Base-by-base conservation (phyloP, 2,329 filamentous ascomycete species). In the Pseudocercospora cruenta region DNA sequence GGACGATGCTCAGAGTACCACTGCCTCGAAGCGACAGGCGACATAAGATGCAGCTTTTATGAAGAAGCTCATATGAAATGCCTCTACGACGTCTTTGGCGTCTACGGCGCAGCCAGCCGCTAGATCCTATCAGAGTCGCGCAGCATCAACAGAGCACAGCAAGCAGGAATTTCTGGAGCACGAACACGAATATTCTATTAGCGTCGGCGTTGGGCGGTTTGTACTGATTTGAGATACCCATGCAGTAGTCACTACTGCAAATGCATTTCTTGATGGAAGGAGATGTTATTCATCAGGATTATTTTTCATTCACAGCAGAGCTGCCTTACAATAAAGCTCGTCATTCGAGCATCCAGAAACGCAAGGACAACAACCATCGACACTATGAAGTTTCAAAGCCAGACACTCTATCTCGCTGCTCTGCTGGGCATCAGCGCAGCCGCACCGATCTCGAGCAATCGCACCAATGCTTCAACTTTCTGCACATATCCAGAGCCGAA, bases 1-100 rank as follows among this genome's bases (percentile, higher is more conserved):
- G 69, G 74, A 72, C 24, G 73, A 76, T 31, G 71, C 53, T 54
- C 53, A 61, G 59, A 49, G 39, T 10, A 57, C 33, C 31, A 64
- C 61, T 53, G 61, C 43, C 36, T 49, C 49, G 21, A 66, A 66
- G 59, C 31, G 26, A 28, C 26, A 36, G 36, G 24, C 59, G 28
- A 26, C 59, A 14, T 61, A 65, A 53, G 22, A 58, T 12, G 62
- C 16, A 12, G 3, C 57, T 2, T 5, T 26, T 3, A 19, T 16
- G n/a, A 14, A n/a, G n/a, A 47, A 10, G 8, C 19, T 26, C 21
- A 49, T 19, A 3, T 36, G 8, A 49, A 14, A 9, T 19, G 21
- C 22, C 16, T 12, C 7, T 36, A 9, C 26, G 3, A 0, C 26
- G n/a, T n/a, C n/a, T n/a, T n/a, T n/a, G n/a, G n/a, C n/a, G n/a